A percentile compares a stretch with the other conserved stretches of the same genome.
These are phyloP conservation scores for Trametes sanguinea DNA, from an alignment of 768 basidiomycete species.

Conservation along the genomic window DNA sequence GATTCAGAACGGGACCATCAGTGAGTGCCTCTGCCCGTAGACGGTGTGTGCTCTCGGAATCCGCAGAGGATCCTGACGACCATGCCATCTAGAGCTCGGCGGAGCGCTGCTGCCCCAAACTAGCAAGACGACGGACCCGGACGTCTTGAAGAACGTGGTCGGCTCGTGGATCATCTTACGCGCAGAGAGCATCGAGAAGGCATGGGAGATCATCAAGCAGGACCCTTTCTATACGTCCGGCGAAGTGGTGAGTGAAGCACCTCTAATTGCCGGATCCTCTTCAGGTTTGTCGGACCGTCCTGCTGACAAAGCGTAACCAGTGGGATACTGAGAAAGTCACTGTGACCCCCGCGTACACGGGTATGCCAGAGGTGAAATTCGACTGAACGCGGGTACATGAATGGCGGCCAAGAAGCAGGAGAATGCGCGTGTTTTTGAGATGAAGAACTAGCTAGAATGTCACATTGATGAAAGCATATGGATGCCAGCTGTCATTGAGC, in stretches of 20 bases:
- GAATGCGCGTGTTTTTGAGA: no score
- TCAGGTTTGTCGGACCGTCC: no score
- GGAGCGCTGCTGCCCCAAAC: not conserved
- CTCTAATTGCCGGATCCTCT: no score
- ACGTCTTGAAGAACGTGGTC: not conserved
- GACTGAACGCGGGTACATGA: not conserved
- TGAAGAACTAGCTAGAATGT: no score
- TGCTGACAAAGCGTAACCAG: not conserved
- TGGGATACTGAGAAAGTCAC: conserved; percentile 10
- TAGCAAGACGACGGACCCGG: conserved; percentile 3
- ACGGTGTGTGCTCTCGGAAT: not conserved
- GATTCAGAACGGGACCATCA: conserved; percentile 6
- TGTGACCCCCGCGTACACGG: not conserved
- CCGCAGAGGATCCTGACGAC: not conserved
- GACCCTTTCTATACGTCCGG: not conserved
- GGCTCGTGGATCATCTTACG: not conserved
- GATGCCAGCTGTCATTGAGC: no score
- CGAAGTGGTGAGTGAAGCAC: conserved; percentile 8
- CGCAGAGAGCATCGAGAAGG: not conserved
- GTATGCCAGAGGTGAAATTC: conserved; percentile 26
- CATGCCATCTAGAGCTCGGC: not conserved
- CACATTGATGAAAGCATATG: no score
- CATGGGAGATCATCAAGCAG: not conserved
- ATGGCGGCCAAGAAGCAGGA: no score
- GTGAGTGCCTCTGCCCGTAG: not conserved